phyloP scores from a whole-genome alignment of 805 yeast genomes.

The Metschnikowia koreensis region DNA sequence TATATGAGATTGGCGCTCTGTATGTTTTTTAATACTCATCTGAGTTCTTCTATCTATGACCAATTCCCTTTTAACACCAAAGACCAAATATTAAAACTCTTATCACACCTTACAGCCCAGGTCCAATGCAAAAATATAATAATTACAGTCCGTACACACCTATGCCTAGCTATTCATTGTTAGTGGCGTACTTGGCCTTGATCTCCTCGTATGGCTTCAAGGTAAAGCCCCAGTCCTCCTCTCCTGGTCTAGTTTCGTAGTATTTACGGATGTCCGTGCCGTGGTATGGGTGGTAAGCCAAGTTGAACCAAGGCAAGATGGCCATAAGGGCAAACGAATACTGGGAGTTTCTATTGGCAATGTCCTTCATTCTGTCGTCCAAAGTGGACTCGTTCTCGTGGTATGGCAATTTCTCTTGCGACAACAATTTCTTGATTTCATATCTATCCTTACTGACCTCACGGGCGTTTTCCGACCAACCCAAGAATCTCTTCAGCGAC shows the following conservation, averaged over 20 bases:
- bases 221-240: constrained; percentile 54
- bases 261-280: constrained; percentile 58
- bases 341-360: constrained; percentile 76
- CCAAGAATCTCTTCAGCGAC: constrained; percentile 73
- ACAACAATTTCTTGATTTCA: constrained; percentile 65
- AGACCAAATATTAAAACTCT: no score
- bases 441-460: constrained; percentile 73
- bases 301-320: constrained; percentile 78
- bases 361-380: constrained; percentile 67
- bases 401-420: constrained; percentile 65
- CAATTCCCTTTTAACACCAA: no score
- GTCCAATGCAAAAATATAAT: constrained; percentile 7
- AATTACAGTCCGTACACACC: constrained; percentile 3
- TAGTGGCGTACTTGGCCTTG: constrained; percentile 27
- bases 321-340: constrained; percentile 60
- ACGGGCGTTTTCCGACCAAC: constrained; percentile 66
- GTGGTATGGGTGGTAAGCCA: constrained; percentile 78
- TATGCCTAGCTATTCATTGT: constrained; percentile 15
- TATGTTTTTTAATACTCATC: no score
- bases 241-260: constrained; percentile 53
- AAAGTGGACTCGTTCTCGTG: constrained; percentile 55
- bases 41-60: no score
- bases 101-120: no score
- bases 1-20: no score
- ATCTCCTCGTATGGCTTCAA: constrained; percentile 53